Evolutionary conservation across 208 protist species (phyloP).

Genomic region (Leishmania lainsoni): DNA sequence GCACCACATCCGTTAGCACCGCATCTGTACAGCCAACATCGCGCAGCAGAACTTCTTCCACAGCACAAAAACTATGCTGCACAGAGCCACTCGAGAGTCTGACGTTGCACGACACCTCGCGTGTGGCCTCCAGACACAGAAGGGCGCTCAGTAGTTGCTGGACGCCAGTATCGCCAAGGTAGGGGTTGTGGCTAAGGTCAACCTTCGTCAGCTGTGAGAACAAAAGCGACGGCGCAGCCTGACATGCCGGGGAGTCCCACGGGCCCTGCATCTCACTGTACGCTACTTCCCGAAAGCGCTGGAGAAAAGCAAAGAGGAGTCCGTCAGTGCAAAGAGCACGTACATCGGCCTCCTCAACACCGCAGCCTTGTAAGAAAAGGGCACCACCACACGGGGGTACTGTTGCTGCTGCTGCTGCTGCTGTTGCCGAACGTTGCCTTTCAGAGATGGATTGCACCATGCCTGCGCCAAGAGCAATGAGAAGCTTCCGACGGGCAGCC

Average conservation of each 20-base stretch:
- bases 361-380: slow-evolving; percentile 16
- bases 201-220: slow-evolving; percentile 14
- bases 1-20: slow-evolving; percentile 7
- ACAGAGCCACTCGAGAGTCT: not conserved
- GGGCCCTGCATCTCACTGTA: slow-evolving; percentile 2
- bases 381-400: not conserved
- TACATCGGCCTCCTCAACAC: not conserved
- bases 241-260: not conserved
- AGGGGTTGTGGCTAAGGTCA: slow-evolving; percentile 31
- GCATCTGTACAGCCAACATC: slow-evolving; percentile 27
- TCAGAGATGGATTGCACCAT: not conserved
- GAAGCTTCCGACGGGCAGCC: not conserved
- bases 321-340: slow-evolving; percentile 15
- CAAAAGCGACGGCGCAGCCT: not conserved
- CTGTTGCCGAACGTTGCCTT: not conserved
- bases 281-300: slow-evolving; percentile 10
- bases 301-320: slow-evolving; percentile 1
- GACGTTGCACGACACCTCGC: not conserved
- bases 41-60: slow-evolving; percentile 22
- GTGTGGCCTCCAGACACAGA: slow-evolving; percentile 16
- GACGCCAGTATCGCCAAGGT: slow-evolving; percentile 17
- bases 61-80: not conserved
- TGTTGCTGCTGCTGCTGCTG: not conserved
- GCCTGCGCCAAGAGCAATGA: not conserved
- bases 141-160: slow-evolving; percentile 13